Evolutionary conservation across 2,329 filamentous ascomycete species (phyloP), one percentile per base, ranked within the genome.

Genomic region (Monosporascus cannonballus): DNA sequence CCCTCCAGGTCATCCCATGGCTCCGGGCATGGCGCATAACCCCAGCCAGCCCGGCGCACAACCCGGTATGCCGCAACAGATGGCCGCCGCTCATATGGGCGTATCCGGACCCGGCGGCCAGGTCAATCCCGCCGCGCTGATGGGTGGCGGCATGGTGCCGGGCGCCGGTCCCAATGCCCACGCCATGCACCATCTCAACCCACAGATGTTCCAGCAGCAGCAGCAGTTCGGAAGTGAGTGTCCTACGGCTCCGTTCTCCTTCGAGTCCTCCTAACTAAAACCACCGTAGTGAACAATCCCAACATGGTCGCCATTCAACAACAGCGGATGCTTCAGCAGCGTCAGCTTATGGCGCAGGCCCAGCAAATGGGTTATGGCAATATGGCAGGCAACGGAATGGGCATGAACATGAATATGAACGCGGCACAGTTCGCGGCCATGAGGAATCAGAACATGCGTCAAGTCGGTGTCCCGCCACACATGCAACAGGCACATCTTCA

Each of bases 61-160:
- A 58, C 83, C 81, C 27, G 79, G 77, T 39, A 84, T 87, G 69
- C 80, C 80, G 60, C 87, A 87, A 68, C 86, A 89, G 69, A 78
- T 85, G 61, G 72, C 71, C 37, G 72, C 71, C 37, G 73, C 81
- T 71, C 86, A 88, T 61, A 87, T 89, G 74, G 84, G 81, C 56
- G 87, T 87, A 27, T 88, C 87, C 53, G 86, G 82, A 37, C 86
- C 87, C 20, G 84, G 83, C 59, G 82, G 80, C 56, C 86, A 89
- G 67, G 85, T 89, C 59, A 89, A 84, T 67, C 85, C 88, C 63
- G 81, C 80, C 27, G 80, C 84, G 52, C 81, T 91, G 78, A 90
- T 92, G 86, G 81, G 75, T 58, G 85, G 80, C 58, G 85, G 81
- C 53, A 89, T 92, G 83, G 86, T 87, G 57, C 86, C 85, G 30